Conservation (phyloP, 108 stramenopile species). For the Skeletonema potamos region DNA sequence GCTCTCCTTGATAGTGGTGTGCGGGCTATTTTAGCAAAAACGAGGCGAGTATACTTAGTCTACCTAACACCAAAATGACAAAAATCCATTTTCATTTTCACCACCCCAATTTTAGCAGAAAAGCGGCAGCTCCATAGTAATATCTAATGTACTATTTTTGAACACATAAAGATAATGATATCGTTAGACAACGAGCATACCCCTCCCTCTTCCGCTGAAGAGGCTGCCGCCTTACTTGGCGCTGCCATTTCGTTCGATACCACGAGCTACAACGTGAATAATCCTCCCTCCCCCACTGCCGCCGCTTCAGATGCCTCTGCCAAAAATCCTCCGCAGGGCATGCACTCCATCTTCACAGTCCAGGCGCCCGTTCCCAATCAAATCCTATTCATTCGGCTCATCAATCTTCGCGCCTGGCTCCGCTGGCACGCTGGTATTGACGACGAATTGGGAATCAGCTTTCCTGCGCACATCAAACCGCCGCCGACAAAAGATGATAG, state of each 20-base stretch:
- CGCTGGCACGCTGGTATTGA: slow-evolving; percentile 47
- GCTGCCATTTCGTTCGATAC: slow-evolving; percentile 62
- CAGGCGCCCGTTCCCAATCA: slow-evolving; percentile 69
- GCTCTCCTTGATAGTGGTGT: too few relatives aligned
- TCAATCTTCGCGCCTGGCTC: slow-evolving; percentile 62
- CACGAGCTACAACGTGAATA: background rate
- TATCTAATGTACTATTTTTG: too few relatives aligned
- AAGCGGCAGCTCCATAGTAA: too few relatives aligned
- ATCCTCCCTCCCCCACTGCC: background rate
- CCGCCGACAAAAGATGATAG: background rate
- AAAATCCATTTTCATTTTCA: too few relatives aligned
- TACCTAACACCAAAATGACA: too few relatives aligned
- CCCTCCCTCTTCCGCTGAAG: slow-evolving; percentile 74
- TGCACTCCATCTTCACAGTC: slow-evolving; percentile 74
- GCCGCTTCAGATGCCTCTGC: background rate
- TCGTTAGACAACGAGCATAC: slow-evolving; percentile 16
- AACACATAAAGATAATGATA: background rate
- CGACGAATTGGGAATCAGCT: slow-evolving; percentile 12
- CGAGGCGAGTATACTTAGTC: too few relatives aligned
- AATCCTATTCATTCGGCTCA: slow-evolving; percentile 60
- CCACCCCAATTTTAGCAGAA: too few relatives aligned
- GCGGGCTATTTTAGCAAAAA: too few relatives aligned
- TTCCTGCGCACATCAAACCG: background rate
- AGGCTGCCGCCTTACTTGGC: slow-evolving; percentile 80
- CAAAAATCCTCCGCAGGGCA: slow-evolving; percentile 67